Conservation (phyloP, 805 yeast genomes). For the Nakazawaea anatomiae region DNA sequence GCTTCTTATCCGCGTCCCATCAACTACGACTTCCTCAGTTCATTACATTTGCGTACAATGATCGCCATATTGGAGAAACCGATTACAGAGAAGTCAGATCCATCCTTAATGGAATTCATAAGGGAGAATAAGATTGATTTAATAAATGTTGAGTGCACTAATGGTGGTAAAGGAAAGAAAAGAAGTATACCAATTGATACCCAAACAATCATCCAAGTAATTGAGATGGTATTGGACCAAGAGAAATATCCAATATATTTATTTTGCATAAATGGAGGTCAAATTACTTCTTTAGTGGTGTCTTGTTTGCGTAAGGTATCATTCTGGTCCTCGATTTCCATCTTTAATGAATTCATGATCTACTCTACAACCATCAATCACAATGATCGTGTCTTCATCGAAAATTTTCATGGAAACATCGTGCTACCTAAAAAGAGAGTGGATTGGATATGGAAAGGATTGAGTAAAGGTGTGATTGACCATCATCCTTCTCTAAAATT, state of each 20-base stretch:
- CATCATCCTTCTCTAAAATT: slow-evolving; percentile 46
- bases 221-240: slow-evolving; percentile 56
- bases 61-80: slow-evolving; percentile 78
- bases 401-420: slow-evolving; percentile 64
- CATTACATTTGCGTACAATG: slow-evolving; percentile 64
- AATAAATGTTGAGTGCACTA: slow-evolving; percentile 63
- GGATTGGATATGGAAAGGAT: slow-evolving; percentile 63
- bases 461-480: slow-evolving; percentile 50
- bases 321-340: slow-evolving; percentile 86
- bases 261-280: slow-evolving; percentile 89
- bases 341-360: slow-evolving; percentile 76
- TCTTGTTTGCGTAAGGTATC: slow-evolving; percentile 83
- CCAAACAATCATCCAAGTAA: slow-evolving; percentile 49
- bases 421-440: slow-evolving; percentile 47
- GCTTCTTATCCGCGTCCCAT: slow-evolving; percentile 84
- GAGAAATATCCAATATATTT: slow-evolving; percentile 67
- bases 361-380: slow-evolving; percentile 74
- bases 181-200: slow-evolving; percentile 77
- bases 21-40: slow-evolving; percentile 61
- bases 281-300: slow-evolving; percentile 73
- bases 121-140: slow-evolving; percentile 45
- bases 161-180: slow-evolving; percentile 73
- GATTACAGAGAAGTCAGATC: slow-evolving; percentile 48
- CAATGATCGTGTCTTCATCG: slow-evolving; percentile 80
- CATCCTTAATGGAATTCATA: slow-evolving; percentile 47